Percentiles rank a stretch among this genome's conserved stretches.
Evolutionary conservation across 2,329 filamentous ascomycete species (phyloP).

Genomic region (Paraphaeosphaeria sporulosa): DNA sequence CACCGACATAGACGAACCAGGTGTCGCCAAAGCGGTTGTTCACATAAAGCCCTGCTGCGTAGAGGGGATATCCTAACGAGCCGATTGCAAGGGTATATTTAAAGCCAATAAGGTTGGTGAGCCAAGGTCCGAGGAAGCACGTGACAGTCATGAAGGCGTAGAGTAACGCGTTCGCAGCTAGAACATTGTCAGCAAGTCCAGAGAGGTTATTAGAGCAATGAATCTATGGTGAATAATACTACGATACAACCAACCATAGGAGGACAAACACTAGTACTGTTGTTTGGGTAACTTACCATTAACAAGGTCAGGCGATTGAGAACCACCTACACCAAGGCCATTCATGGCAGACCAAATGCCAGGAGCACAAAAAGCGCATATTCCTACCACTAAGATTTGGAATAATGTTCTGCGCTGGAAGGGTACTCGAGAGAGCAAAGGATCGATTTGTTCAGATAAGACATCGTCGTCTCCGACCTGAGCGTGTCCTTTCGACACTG

Average conservation of each 20-base stretch:
- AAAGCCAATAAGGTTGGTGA: constrained; percentile 21
- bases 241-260: too few species aligned
- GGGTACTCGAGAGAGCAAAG: background rate
- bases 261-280: too few species aligned
- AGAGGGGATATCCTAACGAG: constrained; percentile 23
- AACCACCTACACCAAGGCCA: constrained; percentile 24
- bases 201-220: too few species aligned
- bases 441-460: background rate
- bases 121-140: constrained; percentile 21
- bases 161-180: constrained; percentile 21
- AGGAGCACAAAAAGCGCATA: constrained; percentile 24
- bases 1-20: constrained; percentile 24
- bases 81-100: constrained; percentile 22
- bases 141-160: constrained; percentile 24
- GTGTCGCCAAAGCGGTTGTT: constrained; percentile 25
- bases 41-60: constrained; percentile 24
- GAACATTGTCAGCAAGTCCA: background rate
- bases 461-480: background rate
- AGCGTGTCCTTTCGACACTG: background rate
- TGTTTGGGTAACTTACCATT: constrained; percentile 12
- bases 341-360: constrained; percentile 30
- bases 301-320: constrained; percentile 22
- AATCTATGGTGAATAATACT: too few species aligned
- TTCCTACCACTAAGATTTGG: constrained; percentile 24
- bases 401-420: constrained; percentile 20